Evolutionary conservation across 2,329 filamentous ascomycete genomes (phyloP).

Genomic region (Arthrinium puccinioides): DNA sequence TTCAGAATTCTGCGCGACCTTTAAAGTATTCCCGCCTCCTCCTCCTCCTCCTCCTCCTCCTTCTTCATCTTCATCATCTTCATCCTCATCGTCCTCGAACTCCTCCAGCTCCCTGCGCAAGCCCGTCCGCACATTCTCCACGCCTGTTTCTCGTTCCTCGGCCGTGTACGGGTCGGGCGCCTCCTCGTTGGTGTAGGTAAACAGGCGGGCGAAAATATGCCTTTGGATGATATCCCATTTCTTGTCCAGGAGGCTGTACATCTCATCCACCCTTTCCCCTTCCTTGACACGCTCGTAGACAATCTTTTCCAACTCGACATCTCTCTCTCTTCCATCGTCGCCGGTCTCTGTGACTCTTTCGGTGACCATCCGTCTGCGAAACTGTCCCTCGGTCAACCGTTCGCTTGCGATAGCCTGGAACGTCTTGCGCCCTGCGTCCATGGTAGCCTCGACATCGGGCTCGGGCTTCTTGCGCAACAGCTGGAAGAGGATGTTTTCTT

Average conservation of each 20-base stretch:
- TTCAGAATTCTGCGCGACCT: conserved; percentile 13
- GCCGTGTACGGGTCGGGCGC: conserved; percentile 63
- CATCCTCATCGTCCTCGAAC: conserved; percentile 44
- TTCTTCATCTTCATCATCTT: conserved; percentile 31
- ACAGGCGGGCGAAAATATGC: conserved; percentile 23
- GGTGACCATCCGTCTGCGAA: conserved; percentile 12
- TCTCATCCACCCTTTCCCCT: too few species aligned
- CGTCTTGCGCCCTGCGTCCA: conserved; percentile 53
- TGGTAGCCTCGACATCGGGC: conserved; percentile 66
- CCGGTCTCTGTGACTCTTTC: too few species aligned
- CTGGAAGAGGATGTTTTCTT: conserved; percentile 58
- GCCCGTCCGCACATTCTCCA: conserved; percentile 67
- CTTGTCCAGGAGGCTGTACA: conserved; percentile 27
- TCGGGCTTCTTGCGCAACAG: conserved; percentile 80
- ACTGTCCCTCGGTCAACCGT: conserved; percentile 21
- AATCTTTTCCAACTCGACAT: too few species aligned
- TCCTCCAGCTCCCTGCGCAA: conserved; percentile 50
- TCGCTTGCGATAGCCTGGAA: conserved; percentile 3
- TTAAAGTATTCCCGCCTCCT: conserved; percentile 5
- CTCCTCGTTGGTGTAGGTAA: conserved; percentile 33
- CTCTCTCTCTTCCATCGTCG: too few species aligned
- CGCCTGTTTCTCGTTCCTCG: conserved; percentile 59
- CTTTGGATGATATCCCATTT: conserved; percentile 28
- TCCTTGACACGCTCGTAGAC: too few species aligned
- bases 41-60: conserved; percentile 7